Evolutionary conservation across 2,329 filamentous ascomycete species (phyloP).

Genomic region (Periconia sp.): DNA sequence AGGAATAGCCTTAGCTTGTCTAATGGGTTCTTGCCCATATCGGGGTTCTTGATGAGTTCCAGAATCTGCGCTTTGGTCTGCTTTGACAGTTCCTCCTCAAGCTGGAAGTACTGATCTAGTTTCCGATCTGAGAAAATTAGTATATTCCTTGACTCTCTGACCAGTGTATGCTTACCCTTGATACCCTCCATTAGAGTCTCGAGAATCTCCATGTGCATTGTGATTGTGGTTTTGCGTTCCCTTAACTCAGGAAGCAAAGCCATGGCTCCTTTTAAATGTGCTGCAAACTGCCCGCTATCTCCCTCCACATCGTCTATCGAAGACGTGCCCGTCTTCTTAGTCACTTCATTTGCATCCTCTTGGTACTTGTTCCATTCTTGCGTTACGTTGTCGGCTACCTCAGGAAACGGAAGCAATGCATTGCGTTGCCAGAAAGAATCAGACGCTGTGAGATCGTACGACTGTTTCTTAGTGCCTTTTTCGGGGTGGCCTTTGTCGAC

Average conservation of each 20-base stretch:
- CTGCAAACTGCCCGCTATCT: conserved; percentile 85
- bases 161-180: conserved; percentile 57
- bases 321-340: conserved; percentile 90
- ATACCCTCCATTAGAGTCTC: conserved; percentile 81
- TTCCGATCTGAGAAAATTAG: conserved; percentile 68
- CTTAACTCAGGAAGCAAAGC: conserved; percentile 89
- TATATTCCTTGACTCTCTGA: background rate
- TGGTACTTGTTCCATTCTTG: conserved; percentile 93
- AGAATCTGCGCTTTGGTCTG: conserved; percentile 88
- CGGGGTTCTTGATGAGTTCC: conserved; percentile 79
- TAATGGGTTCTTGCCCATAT: conserved; percentile 80
- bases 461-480: conserved; percentile 80
- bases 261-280: conserved; percentile 95
- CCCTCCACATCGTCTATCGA: conserved; percentile 92
- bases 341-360: conserved; percentile 92
- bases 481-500: conserved; percentile 77
- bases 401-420: conserved; percentile 86
- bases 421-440: conserved; percentile 99
- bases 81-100: conserved; percentile 92
- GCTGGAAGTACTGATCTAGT: conserved; percentile 92
- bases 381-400: conserved; percentile 96
- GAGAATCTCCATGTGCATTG: conserved; percentile 98
- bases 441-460: conserved; percentile 85
- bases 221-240: conserved; percentile 81
- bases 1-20: conserved; percentile 95